Percentiles rank a stretch among this genome's conserved stretches.
phyloP scores from a whole-genome alignment of 2,329 filamentous ascomycete species.

The Xylariaceae sp. region DNA sequence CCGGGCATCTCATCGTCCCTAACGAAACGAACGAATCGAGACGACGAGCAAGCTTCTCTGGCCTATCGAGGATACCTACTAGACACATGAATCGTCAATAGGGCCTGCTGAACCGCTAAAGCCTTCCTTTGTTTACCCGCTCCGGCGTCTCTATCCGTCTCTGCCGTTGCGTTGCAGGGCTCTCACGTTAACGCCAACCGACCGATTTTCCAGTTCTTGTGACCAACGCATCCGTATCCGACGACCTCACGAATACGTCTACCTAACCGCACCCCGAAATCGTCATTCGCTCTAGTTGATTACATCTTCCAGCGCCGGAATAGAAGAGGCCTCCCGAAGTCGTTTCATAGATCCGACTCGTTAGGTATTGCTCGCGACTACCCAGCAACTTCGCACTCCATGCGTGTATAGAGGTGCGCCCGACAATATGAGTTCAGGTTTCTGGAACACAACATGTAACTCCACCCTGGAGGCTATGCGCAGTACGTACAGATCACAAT shows the following conservation, averaged over 20 bases:
- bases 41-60: neutral
- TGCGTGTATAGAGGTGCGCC: neutral
- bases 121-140: neutral
- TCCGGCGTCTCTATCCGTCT: neutral
- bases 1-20: neutral
- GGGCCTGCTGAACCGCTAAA: neutral
- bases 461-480: conserved; percentile 33
- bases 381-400: neutral
- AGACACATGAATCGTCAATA: neutral
- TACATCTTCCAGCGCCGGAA: neutral
- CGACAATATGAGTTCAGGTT: conserved; percentile 12
- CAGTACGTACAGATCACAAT: conserved; percentile 25
- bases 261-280: neutral
- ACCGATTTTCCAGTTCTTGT: neutral
- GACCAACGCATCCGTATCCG: neutral
- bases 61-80: neutral
- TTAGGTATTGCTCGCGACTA: neutral
- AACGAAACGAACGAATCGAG: neutral
- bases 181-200: neutral
- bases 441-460: conserved; percentile 32
- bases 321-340: neutral
- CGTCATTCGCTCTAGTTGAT: neutral
- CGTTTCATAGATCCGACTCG: neutral
- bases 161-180: neutral
- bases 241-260: neutral